Evolutionary conservation across 768 basidiomycete species (phyloP).

Genomic region (Tylopilus sp.): DNA sequence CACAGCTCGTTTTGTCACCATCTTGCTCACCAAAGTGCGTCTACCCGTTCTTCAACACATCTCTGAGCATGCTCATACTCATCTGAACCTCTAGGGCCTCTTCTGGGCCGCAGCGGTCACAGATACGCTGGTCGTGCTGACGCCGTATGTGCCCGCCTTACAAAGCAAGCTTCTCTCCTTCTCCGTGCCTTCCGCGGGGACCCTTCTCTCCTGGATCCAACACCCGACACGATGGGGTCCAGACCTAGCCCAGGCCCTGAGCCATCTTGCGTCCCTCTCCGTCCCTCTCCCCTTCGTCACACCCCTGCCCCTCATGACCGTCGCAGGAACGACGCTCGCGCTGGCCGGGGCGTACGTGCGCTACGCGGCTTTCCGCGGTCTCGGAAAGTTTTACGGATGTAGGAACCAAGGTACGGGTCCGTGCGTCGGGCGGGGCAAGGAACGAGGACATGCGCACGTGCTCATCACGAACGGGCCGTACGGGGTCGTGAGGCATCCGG

Average conservation of each 20-base stretch:
- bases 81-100: conserved; percentile 7
- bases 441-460: conserved; percentile 11
- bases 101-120: conserved; percentile 14
- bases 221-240: not conserved
- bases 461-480: conserved; percentile 31
- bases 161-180: not conserved
- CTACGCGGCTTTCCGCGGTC: conserved; percentile 25
- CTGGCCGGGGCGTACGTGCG: conserved; percentile 42
- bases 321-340: conserved; percentile 39
- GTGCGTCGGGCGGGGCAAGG: not conserved
- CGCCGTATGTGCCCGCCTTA: conserved; percentile 1
- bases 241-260: not conserved
- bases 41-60: too few species aligned
- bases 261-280: not conserved
- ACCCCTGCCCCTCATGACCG: not conserved
- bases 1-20: conserved; percentile 6
- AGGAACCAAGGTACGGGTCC: conserved; percentile 3
- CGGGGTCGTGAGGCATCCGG: conserved; percentile 27
- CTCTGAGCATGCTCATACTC: not conserved
- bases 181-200: not conserved
- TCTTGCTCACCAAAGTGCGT: conserved; percentile 17
- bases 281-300: not conserved
- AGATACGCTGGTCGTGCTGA: conserved; percentile 7
- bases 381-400: conserved; percentile 25
- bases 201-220: conserved; percentile 1